Percentiles rank a stretch among this genome's conserved stretches.
These are phyloP conservation scores for Fraxinus floribunda DNA, from an alignment of 305 asterid genomes.

Conservation along the genomic window DNA sequence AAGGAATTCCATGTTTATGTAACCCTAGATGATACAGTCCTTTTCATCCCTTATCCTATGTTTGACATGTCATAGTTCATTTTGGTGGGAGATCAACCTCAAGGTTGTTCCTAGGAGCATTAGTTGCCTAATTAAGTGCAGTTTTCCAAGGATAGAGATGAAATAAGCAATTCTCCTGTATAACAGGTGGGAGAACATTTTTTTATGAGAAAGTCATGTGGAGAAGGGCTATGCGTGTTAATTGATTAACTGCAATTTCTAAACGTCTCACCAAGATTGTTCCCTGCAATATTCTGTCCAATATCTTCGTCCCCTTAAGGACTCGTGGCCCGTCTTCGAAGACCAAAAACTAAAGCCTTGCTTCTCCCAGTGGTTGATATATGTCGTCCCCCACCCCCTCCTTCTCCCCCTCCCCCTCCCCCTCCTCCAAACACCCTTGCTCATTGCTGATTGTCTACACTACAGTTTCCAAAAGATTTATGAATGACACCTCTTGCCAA, in stretches of 20 bases:
- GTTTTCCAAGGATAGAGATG: background rate
- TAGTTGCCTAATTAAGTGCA: background rate
- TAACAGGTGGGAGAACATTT: background rate
- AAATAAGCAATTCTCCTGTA: background rate
- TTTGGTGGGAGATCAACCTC: background rate
- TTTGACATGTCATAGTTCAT: background rate
- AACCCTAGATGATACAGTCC: background rate
- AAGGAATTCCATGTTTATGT: background rate
- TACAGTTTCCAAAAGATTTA: background rate
- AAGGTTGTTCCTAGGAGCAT: background rate
- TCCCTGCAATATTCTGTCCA: background rate
- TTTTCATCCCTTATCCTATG: background rate
- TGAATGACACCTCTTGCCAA: background rate
- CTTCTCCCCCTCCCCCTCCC: no score
- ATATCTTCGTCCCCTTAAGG: background rate
- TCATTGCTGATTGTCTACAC: background rate
- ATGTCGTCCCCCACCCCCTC: no score
- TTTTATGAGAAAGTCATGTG: background rate
- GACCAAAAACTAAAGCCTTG: background rate
- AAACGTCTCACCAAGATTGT: background rate
- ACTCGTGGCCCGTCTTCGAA: background rate
- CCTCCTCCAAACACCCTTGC: background rate
- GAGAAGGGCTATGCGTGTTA: background rate
- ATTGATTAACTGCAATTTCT: background rate
- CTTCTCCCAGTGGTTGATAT: background rate